Evolutionary conservation across 2,329 filamentous ascomycete genomes (phyloP), one percentile per base, ranked within the genome.

Genomic region (Phoma sp.): DNA sequence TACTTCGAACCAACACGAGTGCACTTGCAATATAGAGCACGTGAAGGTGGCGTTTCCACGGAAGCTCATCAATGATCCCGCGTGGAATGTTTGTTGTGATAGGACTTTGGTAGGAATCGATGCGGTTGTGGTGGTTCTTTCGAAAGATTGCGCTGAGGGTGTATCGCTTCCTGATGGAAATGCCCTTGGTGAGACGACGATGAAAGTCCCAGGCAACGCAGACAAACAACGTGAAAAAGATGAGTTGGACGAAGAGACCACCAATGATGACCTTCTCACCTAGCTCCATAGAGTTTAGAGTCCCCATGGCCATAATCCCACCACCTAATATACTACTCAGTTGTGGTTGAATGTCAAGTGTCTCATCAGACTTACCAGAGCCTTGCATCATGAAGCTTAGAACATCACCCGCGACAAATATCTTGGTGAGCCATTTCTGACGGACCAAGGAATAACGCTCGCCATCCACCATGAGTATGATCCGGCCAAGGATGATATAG

Each of bases 201-300:
- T 69, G 65, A 24, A 70, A 67, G 1, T 62, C 36, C 4, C 30
- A 54, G 1, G 55, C 57, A 4, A 62, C 52, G 27, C 68, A 44
- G 40, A 80, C 72, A 68, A 83, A 83, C 56, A 81, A 69, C 4
- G 71, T 75, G 60, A 83, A 83, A 57, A 80, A 78, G 55, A 76
- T 30, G 14, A 83, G 67, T 51, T 83, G 80, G 24, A 82, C 64
- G 14, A 77, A 66, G 3, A 83, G 71, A 8, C 65, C 65, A 4
- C 47, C 55, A 22, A 68, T 54, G 42, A 68, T 65, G 42, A 65
- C 51, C 14, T 61, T 56, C n/a, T 64, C 55, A 7, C 64, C 64
- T 2, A 42, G 32, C 7, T 64, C 53, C 38, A 59, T 29, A 0
- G 50, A 27, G 3, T 40, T 35, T 9, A 58, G 10, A 2, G 52